Evolutionary conservation across 192 early-diverging fungal species (phyloP).

Genomic region (Coemansia sp.): DNA sequence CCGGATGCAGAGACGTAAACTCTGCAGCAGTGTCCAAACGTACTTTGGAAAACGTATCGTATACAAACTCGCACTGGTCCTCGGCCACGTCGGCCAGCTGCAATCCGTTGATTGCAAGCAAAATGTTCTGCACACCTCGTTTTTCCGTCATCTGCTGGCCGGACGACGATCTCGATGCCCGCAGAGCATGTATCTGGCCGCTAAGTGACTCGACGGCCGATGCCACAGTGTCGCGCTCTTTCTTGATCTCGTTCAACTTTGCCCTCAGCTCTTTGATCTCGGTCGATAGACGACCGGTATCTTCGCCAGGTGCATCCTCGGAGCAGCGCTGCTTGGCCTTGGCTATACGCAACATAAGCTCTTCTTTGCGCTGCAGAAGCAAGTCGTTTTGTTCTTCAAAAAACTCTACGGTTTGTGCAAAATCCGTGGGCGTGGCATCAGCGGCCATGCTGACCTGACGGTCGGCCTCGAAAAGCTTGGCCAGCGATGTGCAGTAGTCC

Average conservation of each 20-base stretch:
- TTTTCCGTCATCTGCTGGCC: constrained; percentile 43
- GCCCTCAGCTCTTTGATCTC: constrained; percentile 35
- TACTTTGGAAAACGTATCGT: constrained; percentile 43
- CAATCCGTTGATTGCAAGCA: constrained; percentile 49
- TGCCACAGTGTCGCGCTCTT: constrained; percentile 20
- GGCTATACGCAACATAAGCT: constrained; percentile 37
- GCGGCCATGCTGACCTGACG: constrained; percentile 27
- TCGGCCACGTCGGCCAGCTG: constrained; percentile 29
- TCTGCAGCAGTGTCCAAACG: constrained; percentile 37
- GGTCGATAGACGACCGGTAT: constrained; percentile 9
- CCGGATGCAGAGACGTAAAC: constrained; percentile 50
- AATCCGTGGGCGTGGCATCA: constrained; percentile 12
- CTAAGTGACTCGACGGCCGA: constrained; percentile 20
- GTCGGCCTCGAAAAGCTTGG: constrained; percentile 44
- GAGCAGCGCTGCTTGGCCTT: constrained; percentile 27
- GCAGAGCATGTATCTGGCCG: constrained; percentile 31
- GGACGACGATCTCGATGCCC: constrained; percentile 27
- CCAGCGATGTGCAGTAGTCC: constrained; percentile 43
- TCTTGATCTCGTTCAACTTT: constrained; percentile 14
- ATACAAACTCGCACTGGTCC: constrained; percentile 46
- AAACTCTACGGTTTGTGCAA: constrained; percentile 13
- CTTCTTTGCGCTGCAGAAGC: constrained; percentile 26
- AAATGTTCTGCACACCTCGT: constrained; percentile 40
- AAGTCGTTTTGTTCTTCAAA: constrained; percentile 29
- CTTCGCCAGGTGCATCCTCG: constrained; percentile 20